phyloP scores from a whole-genome alignment of 345 rosid genomes.

The Gossypium raimondii region DNA sequence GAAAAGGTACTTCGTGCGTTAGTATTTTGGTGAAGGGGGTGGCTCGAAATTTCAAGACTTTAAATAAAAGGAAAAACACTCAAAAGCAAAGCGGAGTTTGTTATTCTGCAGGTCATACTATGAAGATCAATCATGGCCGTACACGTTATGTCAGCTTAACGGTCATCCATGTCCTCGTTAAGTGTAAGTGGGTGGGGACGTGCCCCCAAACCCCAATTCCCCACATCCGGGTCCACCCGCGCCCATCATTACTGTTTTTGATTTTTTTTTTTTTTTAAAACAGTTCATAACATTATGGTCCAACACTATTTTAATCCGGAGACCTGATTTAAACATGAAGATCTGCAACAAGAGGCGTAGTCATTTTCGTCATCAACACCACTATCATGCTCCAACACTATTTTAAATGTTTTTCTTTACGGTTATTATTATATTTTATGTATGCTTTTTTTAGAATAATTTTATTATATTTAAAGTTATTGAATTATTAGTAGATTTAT shows the following conservation, averaged over 20 bases:
- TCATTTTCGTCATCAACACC: no score
- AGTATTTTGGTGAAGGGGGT: neutral
- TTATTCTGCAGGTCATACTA: constrained; percentile 5
- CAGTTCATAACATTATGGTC: no score
- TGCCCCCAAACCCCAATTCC: neutral
- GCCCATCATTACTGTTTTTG: constrained; percentile 14
- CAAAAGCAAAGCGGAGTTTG: neutral
- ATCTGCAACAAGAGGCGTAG: no score
- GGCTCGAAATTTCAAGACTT: constrained; percentile 13
- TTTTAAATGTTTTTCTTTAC: no score
- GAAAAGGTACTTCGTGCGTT: no score
- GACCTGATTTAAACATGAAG: no score
- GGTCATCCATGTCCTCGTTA: constrained; percentile 16
- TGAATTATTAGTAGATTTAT: rapidly evolving
- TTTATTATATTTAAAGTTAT: no score
- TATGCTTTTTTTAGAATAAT: no score
- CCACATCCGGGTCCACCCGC: constrained; percentile 17
- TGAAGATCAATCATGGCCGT: constrained; percentile 30
- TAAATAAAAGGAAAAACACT: neutral
- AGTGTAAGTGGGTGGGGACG: neutral
- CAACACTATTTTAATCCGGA: no score
- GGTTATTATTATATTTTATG: no score
- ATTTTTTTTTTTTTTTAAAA: neutral
- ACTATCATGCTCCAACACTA: no score
- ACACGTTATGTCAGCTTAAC: constrained; percentile 35